Evolutionary conservation across 495 filamentous ascomycete species (phyloP).

Genomic region (Hypoxylon perforatum): DNA sequence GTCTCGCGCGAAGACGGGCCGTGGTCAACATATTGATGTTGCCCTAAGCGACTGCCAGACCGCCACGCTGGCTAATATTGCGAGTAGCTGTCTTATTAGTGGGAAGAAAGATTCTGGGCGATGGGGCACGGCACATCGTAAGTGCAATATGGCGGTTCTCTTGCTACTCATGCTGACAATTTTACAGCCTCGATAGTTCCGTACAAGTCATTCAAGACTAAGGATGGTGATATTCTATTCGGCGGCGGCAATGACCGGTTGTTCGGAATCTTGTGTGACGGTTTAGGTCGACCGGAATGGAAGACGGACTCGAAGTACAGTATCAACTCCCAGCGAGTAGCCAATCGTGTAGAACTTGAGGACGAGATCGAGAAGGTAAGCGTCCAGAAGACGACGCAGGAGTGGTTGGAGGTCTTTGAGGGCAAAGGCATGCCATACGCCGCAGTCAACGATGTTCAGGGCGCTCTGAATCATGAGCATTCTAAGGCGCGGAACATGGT

Average conservation of each 20-base stretch:
- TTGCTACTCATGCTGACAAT: constrained; percentile 31
- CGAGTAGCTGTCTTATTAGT: constrained; percentile 89
- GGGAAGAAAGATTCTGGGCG: constrained; percentile 87
- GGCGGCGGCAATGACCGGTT: constrained; percentile 94
- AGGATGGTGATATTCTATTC: constrained; percentile 89
- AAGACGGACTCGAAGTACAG: constrained; percentile 77
- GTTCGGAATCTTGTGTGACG: constrained; percentile 86
- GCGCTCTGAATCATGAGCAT: constrained; percentile 85
- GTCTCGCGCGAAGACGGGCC: constrained; percentile 63
- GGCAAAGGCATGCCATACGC: constrained; percentile 95
- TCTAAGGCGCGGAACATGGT: constrained; percentile 90
- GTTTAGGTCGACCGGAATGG: constrained; percentile 82
- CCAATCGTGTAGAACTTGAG: constrained; percentile 80
- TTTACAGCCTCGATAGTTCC: constrained; percentile 89
- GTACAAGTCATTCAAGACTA: constrained; percentile 91
- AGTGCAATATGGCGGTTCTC: constrained; percentile 43
- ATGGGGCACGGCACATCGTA: constrained; percentile 96
- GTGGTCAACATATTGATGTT: constrained; percentile 92
- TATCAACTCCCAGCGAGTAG: constrained; percentile 84
- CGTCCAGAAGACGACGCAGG: constrained; percentile 79
- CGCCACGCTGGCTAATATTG: constrained; percentile 91
- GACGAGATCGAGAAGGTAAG: constrained; percentile 79
- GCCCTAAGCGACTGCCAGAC: constrained; percentile 93
- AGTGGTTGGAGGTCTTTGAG: constrained; percentile 91
- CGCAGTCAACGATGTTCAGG: constrained; percentile 91